A percentile compares a stretch with the other conserved stretches of the same genome.
phyloP scores from a whole-genome alignment of 495 filamentous ascomycete species.

The Tuber brumale region DNA sequence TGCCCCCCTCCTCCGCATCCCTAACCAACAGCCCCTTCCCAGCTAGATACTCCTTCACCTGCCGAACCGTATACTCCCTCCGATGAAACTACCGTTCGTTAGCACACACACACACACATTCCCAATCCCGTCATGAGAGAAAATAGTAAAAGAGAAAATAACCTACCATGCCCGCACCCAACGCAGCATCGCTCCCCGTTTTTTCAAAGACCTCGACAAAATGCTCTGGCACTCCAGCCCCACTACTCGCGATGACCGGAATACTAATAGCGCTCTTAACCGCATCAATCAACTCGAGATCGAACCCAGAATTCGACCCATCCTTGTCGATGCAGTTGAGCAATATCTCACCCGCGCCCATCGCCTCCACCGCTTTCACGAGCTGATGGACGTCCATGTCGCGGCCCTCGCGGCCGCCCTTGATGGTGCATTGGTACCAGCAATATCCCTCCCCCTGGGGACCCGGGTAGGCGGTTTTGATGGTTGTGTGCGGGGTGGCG shows the following conservation, averaged over 20 bases:
- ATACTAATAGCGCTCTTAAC: slow-evolving; percentile 81
- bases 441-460: slow-evolving; percentile 73
- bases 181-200: slow-evolving; percentile 82
- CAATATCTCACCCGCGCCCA: slow-evolving; percentile 91
- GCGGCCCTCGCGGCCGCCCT: slow-evolving; percentile 82
- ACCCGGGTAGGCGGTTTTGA: slow-evolving; percentile 63
- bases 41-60: slow-evolving; percentile 83
- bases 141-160: slow-evolving; percentile 14
- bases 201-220: slow-evolving; percentile 84
- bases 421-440: slow-evolving; percentile 98
- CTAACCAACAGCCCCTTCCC: slow-evolving; percentile 66
- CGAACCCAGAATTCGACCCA: slow-evolving; percentile 90
- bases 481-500: slow-evolving; percentile 69
- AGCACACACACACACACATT: slow-evolving; percentile 37
- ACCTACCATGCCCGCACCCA: slow-evolving; percentile 88
- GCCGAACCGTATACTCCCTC: slow-evolving; percentile 84
- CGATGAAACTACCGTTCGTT: slow-evolving; percentile 65
- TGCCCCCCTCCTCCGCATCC: slow-evolving; percentile 41
- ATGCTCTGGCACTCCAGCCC: slow-evolving; percentile 81
- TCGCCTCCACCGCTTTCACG: slow-evolving; percentile 81
- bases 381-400: slow-evolving; percentile 88
- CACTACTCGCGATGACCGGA: slow-evolving; percentile 91
- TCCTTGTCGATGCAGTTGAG: slow-evolving; percentile 98
- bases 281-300: slow-evolving; percentile 79
- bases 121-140: not conserved